phyloP scores from a whole-genome alignment of 192 early-diverging fungal genomes.

The Piromyces sp. region DNA sequence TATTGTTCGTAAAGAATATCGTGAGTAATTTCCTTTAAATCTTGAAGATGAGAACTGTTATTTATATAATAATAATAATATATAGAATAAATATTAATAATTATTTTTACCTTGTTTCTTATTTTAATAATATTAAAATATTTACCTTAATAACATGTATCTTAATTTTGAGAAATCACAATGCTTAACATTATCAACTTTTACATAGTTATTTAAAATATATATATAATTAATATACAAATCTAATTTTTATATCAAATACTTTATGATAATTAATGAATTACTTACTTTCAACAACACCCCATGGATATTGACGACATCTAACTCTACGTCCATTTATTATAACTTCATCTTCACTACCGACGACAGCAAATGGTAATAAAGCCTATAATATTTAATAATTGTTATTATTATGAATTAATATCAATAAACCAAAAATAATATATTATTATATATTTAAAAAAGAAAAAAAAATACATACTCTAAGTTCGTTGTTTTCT shows the following conservation, averaged over 20 bases:
- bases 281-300: constrained; percentile 19
- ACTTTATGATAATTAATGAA: not conserved
- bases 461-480: constrained; percentile 3
- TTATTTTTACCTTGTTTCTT: constrained; percentile 3
- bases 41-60: constrained; percentile 64
- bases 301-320: constrained; percentile 51
- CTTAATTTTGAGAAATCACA: constrained; percentile 47
- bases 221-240: not conserved
- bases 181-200: constrained; percentile 40
- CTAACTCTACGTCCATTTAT: constrained; percentile 29
- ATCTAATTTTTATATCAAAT: too few relatives aligned
- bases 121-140: too few relatives aligned
- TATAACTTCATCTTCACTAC: constrained; percentile 37
- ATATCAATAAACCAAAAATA: too few relatives aligned
- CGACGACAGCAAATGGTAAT: constrained; percentile 39
- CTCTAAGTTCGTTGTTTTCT: constrained; percentile 88
- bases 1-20: constrained; percentile 43
- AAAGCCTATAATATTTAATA: constrained; percentile 25
- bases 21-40: constrained; percentile 47
- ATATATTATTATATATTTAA: not conserved
- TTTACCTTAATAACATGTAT: constrained; percentile 26
- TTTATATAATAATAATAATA: not conserved
- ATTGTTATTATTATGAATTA: not conserved
- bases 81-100: not conserved
- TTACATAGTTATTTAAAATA: not conserved